Base-by-base conservation (phyloP, 768 basidiomycete species). In the Russula ochroleuca region DNA sequence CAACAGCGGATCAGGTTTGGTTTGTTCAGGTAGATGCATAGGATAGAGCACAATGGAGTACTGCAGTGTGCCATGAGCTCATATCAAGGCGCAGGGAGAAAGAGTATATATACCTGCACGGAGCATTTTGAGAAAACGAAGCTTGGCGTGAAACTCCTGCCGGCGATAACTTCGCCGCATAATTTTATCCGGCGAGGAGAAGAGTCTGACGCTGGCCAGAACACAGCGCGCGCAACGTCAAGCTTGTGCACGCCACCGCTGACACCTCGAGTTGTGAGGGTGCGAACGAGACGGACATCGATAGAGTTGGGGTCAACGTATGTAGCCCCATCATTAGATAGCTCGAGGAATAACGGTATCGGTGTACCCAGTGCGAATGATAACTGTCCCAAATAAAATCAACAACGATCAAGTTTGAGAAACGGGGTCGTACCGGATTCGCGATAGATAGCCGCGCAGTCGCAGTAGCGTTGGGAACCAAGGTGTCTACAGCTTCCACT, bases 281-380 rank as follows among this genome's bases (percentile, higher is more conserved):
- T 50, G 17, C 65, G 67, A 15, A 66, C 53, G 25, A 68, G 52
- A 15, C 65, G 57, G 19, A 68, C 28, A 50, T 61, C 64, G 48
- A 68, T 31, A 9, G 49, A 8, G 21, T 56, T 15, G 21, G 47
- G 40, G 28, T 50, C 40, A 35, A 66, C 17, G 38, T 17, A 13
- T 9, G 17, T 40, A 17, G 19, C 57, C 21, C 38, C 31, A 19
- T 9, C 6, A 23, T 14, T n/a, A 21, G 14, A 48, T 17, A 62
- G 13, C 17, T 61, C 51, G 21, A 68, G 52, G 14, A 43, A 67
- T 19, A 68, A 19, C 4, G 67, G 67, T n/a, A 68, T 58, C 3
- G 60, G 61, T 28, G 64, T 50, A n/a, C 65, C 65, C 1, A 62
- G 51, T 17, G 67, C 60, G 37, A 59, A 66, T 21, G 62, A 51